Conservation (phyloP, 176 grass and related monocot species). For the Chrysopogon serrulatus region DNA sequence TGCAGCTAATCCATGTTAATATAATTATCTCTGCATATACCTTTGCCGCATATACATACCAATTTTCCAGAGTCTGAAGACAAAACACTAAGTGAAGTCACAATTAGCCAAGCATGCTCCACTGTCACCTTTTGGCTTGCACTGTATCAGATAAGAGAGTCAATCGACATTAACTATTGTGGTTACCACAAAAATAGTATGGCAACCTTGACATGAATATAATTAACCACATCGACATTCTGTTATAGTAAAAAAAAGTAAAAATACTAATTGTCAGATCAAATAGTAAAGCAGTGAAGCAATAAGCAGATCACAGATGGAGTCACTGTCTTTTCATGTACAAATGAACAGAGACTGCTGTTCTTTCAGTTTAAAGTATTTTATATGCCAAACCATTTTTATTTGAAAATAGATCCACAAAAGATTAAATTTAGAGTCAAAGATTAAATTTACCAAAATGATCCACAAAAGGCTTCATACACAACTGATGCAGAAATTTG, state of each 20-base stretch:
- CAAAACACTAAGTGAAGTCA: too few species aligned
- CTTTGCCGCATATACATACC: too few species aligned
- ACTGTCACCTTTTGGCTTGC: too few species aligned
- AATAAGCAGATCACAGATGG: not conserved
- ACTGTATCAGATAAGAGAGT: too few species aligned
- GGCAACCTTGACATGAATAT: constrained; percentile 92
- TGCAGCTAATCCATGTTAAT: too few species aligned
- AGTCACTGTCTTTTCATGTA: not conserved
- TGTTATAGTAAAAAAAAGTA: constrained; percentile 38
- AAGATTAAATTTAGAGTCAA: not conserved
- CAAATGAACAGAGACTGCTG: not conserved
- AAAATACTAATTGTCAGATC: not conserved
- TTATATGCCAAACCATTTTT: too few species aligned
- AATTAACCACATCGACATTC: constrained; percentile 96
- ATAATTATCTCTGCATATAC: too few species aligned
- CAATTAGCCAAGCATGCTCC: too few species aligned
- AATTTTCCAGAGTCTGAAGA: too few species aligned
- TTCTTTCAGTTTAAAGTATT: not conserved
- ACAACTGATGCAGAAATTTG: not conserved
- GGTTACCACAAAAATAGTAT: constrained; percentile 93
- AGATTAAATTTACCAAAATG: not conserved
- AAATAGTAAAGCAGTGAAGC: constrained; percentile 10
- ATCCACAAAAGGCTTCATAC: not conserved
- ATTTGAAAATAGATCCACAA: too few species aligned
- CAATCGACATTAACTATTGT: constrained; percentile 71